A percentile compares a stretch with the other conserved stretches of the same genome.
Conservation (phyloP, 306 rosid genomes). For the Lagenaria siceraria region DNA sequence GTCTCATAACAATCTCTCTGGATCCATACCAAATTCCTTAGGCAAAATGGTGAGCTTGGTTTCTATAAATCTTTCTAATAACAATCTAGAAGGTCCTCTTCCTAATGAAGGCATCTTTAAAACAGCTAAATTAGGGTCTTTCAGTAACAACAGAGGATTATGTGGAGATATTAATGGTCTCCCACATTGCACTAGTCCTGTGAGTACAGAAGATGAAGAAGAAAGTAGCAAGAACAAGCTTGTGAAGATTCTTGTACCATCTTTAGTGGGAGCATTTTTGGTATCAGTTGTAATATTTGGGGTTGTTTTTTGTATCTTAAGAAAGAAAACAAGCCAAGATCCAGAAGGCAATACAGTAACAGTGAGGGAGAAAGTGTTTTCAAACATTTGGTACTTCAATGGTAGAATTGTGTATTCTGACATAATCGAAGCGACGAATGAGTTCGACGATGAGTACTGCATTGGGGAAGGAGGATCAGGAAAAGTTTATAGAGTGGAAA, state of each 20-base stretch:
- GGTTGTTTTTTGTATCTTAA: background rate
- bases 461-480: conserved; percentile 33
- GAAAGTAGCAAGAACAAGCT: conserved; percentile 12
- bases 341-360: background rate
- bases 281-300: conserved; percentile 6
- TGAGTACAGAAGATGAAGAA: background rate
- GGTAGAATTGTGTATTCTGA: conserved; percentile 28
- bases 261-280: conserved; percentile 16
- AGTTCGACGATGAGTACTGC: conserved; percentile 22
- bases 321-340: conserved; percentile 11
- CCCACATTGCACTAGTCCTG: conserved; percentile 13
- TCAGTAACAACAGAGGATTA: conserved; percentile 30
- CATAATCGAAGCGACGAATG: conserved; percentile 27
- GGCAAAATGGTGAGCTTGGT: conserved; percentile 29
- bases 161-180: conserved; percentile 23
- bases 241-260: conserved; percentile 13
- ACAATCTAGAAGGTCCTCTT: conserved; percentile 33
- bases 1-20: conserved; percentile 36
- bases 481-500: conserved; percentile 24
- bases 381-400: conserved; percentile 29
- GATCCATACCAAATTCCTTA: conserved; percentile 27
- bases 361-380: conserved; percentile 10
- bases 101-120: conserved; percentile 26
- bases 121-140: conserved; percentile 13
- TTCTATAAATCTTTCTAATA: conserved; percentile 29